Base-by-base conservation (phyloP, 371 early-diverging fungal genomes). In the Caulochytrium protostelioides region DNA sequence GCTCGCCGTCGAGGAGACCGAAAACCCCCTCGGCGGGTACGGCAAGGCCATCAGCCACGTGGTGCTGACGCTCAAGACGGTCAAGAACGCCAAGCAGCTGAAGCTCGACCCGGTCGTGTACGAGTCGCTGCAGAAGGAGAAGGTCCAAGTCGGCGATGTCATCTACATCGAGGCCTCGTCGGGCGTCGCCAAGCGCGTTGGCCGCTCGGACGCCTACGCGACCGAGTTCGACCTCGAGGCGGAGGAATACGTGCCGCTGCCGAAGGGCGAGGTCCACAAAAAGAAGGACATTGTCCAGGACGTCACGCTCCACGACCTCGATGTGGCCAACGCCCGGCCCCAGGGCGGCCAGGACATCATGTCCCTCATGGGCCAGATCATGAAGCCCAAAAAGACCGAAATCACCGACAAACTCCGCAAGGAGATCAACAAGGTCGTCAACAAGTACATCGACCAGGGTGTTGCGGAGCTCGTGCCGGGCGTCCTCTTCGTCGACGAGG, bases 251-350 rank as follows among this genome's bases (percentile, higher is more conserved):
- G 90, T 97, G 6, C 90, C 92, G 7, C 55, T 91, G 39, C 98
- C 98, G 15, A 97, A 97, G 59, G 99, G 99, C 18, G 99, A 99
- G 41, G 84, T 97, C 17, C 90, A 92, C 58, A 95, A 92, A 59
- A 90, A 82, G 61, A 83, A 87, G 66, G 91, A 92, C 55, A 74
- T 95, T 16, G 71, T 84, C 19, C 97, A 97, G 53, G 90, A 86
- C 44, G 87, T 98, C 6, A 90, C 98, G 0, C 72, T 99, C 15
- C 97, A 98, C 53, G 97, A 98, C 52, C 61, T 99, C 44, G 98
- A 98, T 68, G 73, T 83, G n/a, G 86, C 98, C 26, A 97, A 97
- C 48, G 91, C 92, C 15, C 68, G 77, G 34, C 89, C 91, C 24
- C 82, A 87, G 63, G 89, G 95, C 27, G 83, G 90, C 12, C 81